phyloP scores from a whole-genome alignment of 2,329 filamentous ascomycete genomes.

The Rachicladosporium sp. region DNA sequence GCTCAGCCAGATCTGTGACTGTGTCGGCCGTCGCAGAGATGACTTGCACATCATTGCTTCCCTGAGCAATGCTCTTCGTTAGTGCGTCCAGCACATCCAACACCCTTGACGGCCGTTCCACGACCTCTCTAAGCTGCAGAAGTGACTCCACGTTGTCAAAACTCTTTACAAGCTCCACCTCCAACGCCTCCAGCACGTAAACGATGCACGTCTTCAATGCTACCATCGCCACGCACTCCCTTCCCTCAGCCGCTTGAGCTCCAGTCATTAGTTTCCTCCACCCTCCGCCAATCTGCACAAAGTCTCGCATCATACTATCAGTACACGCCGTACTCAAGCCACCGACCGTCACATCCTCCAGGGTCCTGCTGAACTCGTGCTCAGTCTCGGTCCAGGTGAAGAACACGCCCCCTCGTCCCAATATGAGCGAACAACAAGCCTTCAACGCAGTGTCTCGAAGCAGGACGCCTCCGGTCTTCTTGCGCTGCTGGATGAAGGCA shows the following conservation, averaged over 20 bases:
- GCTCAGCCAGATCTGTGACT: conserved; percentile 8
- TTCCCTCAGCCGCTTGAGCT: background rate
- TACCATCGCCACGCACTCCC: conserved; percentile 25
- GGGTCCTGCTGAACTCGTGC: conserved; percentile 38
- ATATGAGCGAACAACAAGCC: conserved; percentile 52
- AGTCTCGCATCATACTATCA: conserved; percentile 40
- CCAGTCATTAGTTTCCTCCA: conserved; percentile 11
- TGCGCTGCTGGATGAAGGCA: conserved; percentile 38
- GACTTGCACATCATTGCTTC: conserved; percentile 12
- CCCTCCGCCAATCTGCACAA: conserved; percentile 27
- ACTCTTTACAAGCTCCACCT: conserved; percentile 25
- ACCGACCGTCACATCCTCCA: conserved; percentile 35
- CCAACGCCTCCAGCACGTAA: conserved; percentile 28
- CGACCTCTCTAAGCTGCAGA: conserved; percentile 29
- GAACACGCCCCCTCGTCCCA: conserved; percentile 61
- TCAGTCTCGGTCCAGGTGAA: conserved; percentile 49
- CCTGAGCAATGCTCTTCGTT: conserved; percentile 1
- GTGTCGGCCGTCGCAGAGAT: conserved; percentile 14
- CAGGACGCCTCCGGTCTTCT: conserved; percentile 32
- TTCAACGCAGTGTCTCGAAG: conserved; percentile 27
- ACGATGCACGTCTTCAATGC: conserved; percentile 31
- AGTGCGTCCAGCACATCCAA: conserved; percentile 10
- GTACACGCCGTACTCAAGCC: conserved; percentile 38
- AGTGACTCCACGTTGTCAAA: conserved; percentile 21
- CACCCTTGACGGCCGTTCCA: conserved; percentile 27